phyloP scores from a whole-genome alignment of 2,329 filamentous ascomycete species.

The Zymoseptoria passerinii region DNA sequence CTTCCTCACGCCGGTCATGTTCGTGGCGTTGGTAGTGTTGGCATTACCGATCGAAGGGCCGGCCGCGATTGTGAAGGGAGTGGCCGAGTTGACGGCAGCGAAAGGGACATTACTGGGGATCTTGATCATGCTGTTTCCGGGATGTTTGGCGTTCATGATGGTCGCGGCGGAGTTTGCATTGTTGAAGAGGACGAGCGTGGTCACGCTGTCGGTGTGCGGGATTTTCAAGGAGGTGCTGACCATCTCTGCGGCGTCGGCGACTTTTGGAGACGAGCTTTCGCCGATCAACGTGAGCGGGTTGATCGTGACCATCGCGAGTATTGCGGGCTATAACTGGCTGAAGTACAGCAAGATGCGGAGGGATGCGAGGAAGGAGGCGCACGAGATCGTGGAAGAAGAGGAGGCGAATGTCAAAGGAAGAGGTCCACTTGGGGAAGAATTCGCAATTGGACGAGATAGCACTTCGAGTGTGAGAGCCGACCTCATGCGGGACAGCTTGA shows the following conservation, averaged over 20 bases:
- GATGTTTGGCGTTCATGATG: constrained; percentile 89
- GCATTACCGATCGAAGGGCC: constrained; percentile 82
- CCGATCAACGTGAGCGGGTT: constrained; percentile 80
- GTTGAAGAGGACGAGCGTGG: constrained; percentile 87
- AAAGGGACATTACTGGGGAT: constrained; percentile 62
- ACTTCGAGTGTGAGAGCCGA: constrained; percentile 25
- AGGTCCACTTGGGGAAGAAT: constrained; percentile 4
- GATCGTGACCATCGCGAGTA: constrained; percentile 75
- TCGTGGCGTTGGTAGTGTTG: constrained; percentile 67
- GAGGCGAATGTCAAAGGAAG: constrained; percentile 3
- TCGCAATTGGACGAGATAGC: constrained; percentile 13
- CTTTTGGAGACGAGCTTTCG: constrained; percentile 84
- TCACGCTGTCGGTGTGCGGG: constrained; percentile 90
- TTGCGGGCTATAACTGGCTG: constrained; percentile 85
- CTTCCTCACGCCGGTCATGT: constrained; percentile 97
- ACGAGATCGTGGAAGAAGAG: constrained; percentile 33
- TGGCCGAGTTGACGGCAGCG: constrained; percentile 54
- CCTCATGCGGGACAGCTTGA: constrained; percentile 16
- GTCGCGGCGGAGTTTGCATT: constrained; percentile 93
- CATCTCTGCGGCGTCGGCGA: constrained; percentile 75
- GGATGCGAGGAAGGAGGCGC: constrained; percentile 53
- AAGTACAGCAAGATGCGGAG: constrained; percentile 84
- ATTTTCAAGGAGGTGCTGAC: constrained; percentile 99
- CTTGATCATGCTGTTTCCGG: constrained; percentile 77
- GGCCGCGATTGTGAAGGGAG: constrained; percentile 55